Evolutionary conservation across 805 yeast species (phyloP).

Genomic region (Candida glaebosa): DNA sequence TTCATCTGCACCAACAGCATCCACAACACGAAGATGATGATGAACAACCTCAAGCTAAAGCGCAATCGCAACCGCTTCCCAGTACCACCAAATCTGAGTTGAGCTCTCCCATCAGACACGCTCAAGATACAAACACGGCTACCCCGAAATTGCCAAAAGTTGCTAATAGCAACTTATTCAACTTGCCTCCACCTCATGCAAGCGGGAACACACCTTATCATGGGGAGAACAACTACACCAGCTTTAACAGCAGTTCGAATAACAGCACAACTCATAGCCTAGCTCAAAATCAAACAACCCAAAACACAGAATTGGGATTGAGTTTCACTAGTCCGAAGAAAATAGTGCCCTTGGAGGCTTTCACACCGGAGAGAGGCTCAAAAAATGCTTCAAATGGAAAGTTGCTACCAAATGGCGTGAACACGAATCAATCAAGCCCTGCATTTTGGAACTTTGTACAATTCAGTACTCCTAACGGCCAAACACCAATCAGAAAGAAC

Average conservation of each 20-base stretch:
- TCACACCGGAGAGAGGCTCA: conserved; percentile 43
- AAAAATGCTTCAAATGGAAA: conserved; percentile 22
- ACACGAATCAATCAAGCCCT: conserved; percentile 66
- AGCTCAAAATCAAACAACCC: conserved; percentile 15
- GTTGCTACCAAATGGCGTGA: conserved; percentile 15
- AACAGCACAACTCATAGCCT: conserved; percentile 3
- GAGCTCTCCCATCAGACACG: conserved; percentile 32
- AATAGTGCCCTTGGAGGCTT: conserved; percentile 39
- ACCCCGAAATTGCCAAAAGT: conserved; percentile 34
- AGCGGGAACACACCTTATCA: conserved; percentile 5
- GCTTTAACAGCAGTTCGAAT: conserved; percentile 5
- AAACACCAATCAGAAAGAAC: conserved; percentile 37
- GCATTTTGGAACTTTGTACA: conserved; percentile 94
- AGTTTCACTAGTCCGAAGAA: conserved; percentile 43
- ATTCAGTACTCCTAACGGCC: conserved; percentile 49
- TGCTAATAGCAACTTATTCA: conserved; percentile 21
- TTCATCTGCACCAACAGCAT: not conserved
- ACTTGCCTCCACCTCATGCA: conserved; percentile 30
- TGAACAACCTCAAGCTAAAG: conserved; percentile 1
- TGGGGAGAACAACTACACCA: conserved; percentile 2
- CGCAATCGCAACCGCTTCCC: conserved; percentile 8
- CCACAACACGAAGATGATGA: conserved; percentile 5
- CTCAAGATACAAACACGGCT: conserved; percentile 15
- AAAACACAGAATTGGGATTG: conserved; percentile 30
- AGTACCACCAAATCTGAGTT: conserved; percentile 31